Base-by-base conservation (phyloP, 176 grass and related monocot species). In the Raddia distichophylla region DNA sequence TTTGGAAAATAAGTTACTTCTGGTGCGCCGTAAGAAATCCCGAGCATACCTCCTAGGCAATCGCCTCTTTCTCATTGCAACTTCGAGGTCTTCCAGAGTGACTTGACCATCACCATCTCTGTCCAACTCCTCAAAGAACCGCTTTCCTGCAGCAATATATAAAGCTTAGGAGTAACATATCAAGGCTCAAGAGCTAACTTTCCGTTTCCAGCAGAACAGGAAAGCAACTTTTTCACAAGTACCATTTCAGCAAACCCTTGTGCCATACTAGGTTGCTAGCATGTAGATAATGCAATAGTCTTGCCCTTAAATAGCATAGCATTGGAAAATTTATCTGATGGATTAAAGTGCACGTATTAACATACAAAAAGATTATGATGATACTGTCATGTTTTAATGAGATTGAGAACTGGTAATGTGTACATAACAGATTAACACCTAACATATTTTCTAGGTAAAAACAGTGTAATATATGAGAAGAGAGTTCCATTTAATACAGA, bases 91-190 rank as follows among this genome's bases (percentile, higher is more conserved):
- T 84, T 98, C 96, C 14, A 98, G 76, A 57, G 88, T 98, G 67
- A 98, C 86, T 69, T 93, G 90, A 15, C 96, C 96, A 82, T 98
- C 96, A 75, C 90, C 86, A 84, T 98, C 93, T 90, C 92, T 89
- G 60, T 98, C 96, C 44, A 98, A 86, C 72, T 95, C 96, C 86
- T 98, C 90, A 86, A 98, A 98, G 84, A 98, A 98, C 8, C 86
- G 86, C 85, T 81, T 98, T 89, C 96, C 96, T 98, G 84, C 53
- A 86, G 71, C 20, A 90, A 69, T 69, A 77, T 22, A 33, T 22
- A 18, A 47, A 53, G 18, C 46, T 42, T 71, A 49, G 12, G 60
- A 69, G 52, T 54, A 89, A 75, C 51, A 63, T 14, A 9, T 10
- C 55, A 75, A 27, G 27, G 27, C 27, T 27, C 27, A 27, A 75